phyloP scores from a whole-genome alignment of 192 early-diverging fungal genomes.

The Backusella liffmaniae region DNA sequence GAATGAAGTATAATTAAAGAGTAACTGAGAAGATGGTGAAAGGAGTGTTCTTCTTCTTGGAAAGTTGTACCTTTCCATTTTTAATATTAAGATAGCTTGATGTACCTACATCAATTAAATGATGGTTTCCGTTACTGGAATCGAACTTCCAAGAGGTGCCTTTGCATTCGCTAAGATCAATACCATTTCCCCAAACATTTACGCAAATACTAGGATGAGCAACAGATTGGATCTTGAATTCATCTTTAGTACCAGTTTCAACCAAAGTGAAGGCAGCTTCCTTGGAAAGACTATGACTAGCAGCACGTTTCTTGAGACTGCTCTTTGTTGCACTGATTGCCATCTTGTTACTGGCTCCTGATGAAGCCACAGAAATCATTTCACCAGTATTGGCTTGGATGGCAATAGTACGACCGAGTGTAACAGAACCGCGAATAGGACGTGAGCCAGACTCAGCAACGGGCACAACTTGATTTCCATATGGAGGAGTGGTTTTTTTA shows the following conservation, averaged over 20 bases:
- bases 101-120: neutral
- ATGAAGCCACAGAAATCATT: neutral
- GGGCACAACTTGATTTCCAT: constrained; percentile 23
- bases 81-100: neutral
- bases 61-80: neutral
- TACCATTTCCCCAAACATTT: neutral
- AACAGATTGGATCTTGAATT: neutral
- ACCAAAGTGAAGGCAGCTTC: neutral
- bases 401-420: constrained; percentile 11
- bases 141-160: neutral
- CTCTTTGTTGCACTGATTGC: neutral
- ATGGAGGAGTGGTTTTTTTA: constrained; percentile 10
- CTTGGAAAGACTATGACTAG: neutral
- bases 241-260: neutral
- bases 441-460: constrained; percentile 5
- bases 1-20: neutral
- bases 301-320: neutral
- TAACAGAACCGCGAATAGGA: constrained; percentile 19
- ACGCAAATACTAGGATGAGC: neutral
- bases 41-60: neutral
- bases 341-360: neutral
- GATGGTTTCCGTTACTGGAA: neutral
- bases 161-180: neutral
- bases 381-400: neutral
- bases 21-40: neutral